Conservation (phyloP, 257 asterid genomes). For the Mitragyna speciosa region DNA sequence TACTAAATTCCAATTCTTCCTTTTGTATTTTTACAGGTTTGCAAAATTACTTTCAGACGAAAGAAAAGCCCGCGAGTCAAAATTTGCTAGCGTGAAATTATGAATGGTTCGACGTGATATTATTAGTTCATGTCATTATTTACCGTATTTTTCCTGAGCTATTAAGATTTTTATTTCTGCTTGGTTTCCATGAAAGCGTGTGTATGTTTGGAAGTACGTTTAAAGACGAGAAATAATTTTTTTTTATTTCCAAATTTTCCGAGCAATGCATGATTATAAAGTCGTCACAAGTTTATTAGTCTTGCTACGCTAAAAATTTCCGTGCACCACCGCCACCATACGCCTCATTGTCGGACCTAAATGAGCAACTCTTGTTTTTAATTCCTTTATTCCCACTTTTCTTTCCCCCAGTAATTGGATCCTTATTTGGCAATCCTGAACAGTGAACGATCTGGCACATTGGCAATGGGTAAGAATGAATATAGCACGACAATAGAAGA, state of each 20-base stretch:
- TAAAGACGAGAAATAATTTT: too few relatives aligned
- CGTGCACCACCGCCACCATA: too few relatives aligned
- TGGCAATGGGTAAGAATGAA: too few relatives aligned
- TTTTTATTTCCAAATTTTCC: background rate
- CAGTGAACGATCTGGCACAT: too few relatives aligned
- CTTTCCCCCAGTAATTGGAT: background rate
- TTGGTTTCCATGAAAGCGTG: too few relatives aligned
- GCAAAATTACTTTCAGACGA: slow-evolving; percentile 59
- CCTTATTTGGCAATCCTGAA: too few relatives aligned
- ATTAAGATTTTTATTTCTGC: too few relatives aligned
- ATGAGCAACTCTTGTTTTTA: too few relatives aligned
- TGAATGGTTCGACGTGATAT: background rate
- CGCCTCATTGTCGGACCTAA: too few relatives aligned
- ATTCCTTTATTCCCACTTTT: too few relatives aligned
- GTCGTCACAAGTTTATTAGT: background rate
- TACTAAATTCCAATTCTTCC: background rate
- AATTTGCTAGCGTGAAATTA: background rate
- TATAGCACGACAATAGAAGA: too few relatives aligned
- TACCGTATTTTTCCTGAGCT: background rate
- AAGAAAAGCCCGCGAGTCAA: slow-evolving; percentile 30
- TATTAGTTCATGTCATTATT: background rate
- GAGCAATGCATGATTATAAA: background rate
- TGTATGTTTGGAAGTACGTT: background rate
- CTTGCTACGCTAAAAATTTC: background rate
- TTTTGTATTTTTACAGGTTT: slow-evolving; percentile 25